A percentile compares a stretch with the other conserved stretches of the same genome.
Conservation (phyloP, 352 stramenopile genomes). For the Phytophthora sp. region DNA sequence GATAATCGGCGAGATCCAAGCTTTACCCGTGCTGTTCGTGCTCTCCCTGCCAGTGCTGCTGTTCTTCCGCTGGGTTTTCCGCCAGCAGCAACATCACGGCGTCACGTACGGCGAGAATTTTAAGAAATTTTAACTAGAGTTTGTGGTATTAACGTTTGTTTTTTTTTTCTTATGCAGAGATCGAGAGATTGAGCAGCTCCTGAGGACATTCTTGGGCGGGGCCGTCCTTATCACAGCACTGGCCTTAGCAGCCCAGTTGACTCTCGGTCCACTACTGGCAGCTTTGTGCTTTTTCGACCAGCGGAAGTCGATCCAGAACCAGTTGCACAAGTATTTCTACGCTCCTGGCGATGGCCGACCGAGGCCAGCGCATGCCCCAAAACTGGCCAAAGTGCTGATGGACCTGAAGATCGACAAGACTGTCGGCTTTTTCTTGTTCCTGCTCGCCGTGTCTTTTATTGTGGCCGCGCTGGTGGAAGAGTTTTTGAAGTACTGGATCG, state of each 20-base stretch:
- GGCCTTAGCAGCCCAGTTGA: constrained; percentile 42
- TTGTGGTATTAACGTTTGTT: constrained; percentile 1
- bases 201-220: constrained; percentile 61
- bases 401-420: constrained; percentile 63
- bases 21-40: constrained; percentile 34
- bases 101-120: constrained; percentile 42
- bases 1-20: constrained; percentile 34
- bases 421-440: constrained; percentile 65
- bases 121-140: background rate
- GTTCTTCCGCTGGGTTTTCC: constrained; percentile 44
- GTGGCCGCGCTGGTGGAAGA: constrained; percentile 73
- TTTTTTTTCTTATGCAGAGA: constrained; percentile 40
- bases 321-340: constrained; percentile 46
- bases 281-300: constrained; percentile 70
- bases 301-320: constrained; percentile 39
- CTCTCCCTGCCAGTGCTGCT: constrained; percentile 37
- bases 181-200: constrained; percentile 62
- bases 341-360: constrained; percentile 9
- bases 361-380: constrained; percentile 24
- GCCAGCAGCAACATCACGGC: constrained; percentile 52
- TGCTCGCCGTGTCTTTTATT: constrained; percentile 57
- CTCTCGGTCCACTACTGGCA: constrained; percentile 46
- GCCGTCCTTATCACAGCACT: constrained; percentile 49
- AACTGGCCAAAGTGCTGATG: constrained; percentile 49
- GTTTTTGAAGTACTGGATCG: constrained; percentile 70